phyloP scores from a whole-genome alignment of 352 stramenopile species.

The Phytophthora ramorum region DNA sequence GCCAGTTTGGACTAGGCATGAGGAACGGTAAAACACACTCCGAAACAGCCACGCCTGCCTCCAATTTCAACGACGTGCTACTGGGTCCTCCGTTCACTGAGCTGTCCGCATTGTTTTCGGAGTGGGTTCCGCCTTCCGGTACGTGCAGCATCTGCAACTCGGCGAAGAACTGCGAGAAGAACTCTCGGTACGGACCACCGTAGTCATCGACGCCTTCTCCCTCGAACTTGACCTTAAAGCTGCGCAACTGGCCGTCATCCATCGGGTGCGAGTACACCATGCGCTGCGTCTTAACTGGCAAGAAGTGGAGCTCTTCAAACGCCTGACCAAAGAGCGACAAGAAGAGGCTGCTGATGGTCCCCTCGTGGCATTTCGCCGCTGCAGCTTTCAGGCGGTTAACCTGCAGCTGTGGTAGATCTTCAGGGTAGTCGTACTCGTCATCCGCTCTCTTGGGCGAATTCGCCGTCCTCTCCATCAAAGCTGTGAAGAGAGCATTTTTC shows the following conservation, averaged over 20 bases:
- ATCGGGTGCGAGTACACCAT: slow-evolving; percentile 94
- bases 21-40: slow-evolving; percentile 86
- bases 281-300: slow-evolving; percentile 70
- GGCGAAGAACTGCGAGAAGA: slow-evolving; percentile 90
- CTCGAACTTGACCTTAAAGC: slow-evolving; percentile 96
- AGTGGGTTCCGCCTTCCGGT: slow-evolving; percentile 8
- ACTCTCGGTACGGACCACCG: slow-evolving; percentile 93
- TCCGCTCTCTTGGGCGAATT: slow-evolving; percentile 83
- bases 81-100: slow-evolving; percentile 19
- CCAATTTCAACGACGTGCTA: slow-evolving; percentile 28
- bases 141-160: slow-evolving; percentile 62
- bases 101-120: slow-evolving; percentile 1
- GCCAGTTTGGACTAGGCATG: slow-evolving; percentile 89
- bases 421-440: slow-evolving; percentile 93
- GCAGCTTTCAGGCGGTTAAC: slow-evolving; percentile 90
- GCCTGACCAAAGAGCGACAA: slow-evolving; percentile 86
- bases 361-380: slow-evolving; percentile 74
- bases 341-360: slow-evolving; percentile 69
- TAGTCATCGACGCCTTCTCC: slow-evolving; percentile 96
- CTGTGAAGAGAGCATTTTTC: slow-evolving; percentile 81
- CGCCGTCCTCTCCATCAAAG: slow-evolving; percentile 76
- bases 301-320: slow-evolving; percentile 89
- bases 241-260: slow-evolving; percentile 91
- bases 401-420: slow-evolving; percentile 84
- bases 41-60: slow-evolving; percentile 23